phyloP scores from a whole-genome alignment of 768 basidiomycete species.

The Trametes cingulata region DNA sequence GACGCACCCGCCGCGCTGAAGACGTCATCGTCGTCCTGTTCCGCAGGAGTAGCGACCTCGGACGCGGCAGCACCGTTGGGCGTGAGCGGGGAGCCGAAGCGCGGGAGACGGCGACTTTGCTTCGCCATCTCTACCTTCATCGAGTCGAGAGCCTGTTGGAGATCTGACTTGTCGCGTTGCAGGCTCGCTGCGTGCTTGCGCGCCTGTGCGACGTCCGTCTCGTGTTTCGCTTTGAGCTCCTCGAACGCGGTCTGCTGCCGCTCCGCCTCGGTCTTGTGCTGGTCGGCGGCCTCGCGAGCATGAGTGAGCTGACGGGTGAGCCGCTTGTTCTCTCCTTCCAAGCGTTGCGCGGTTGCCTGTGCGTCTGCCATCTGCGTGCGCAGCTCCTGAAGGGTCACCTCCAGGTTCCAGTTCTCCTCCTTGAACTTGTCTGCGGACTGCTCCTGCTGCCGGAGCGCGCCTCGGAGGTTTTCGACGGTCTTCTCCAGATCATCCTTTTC shows the following conservation, averaged over 20 bases:
- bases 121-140: constrained; percentile 73
- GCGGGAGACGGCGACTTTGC: constrained; percentile 59
- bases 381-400: constrained; percentile 88
- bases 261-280: constrained; percentile 85
- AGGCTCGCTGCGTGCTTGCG: constrained; percentile 85
- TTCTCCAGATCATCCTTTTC: constrained; percentile 89
- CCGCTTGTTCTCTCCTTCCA: constrained; percentile 83
- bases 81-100: constrained; percentile 73
- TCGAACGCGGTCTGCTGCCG: constrained; percentile 61
- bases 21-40: constrained; percentile 60
- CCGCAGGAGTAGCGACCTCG: constrained; percentile 53
- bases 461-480: constrained; percentile 70
- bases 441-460: constrained; percentile 78
- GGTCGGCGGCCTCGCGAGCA: constrained; percentile 75
- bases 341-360: constrained; percentile 62
- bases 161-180: constrained; percentile 89
- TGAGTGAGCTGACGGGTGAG: constrained; percentile 72
- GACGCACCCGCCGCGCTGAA: constrained; percentile 65
- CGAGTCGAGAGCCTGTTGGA: constrained; percentile 78
- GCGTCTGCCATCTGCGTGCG: constrained; percentile 67
- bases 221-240: constrained; percentile 86
- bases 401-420: constrained; percentile 99
- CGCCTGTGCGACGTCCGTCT: constrained; percentile 91
- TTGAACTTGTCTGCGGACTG: constrained; percentile 84
- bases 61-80: constrained; percentile 48